These are phyloP conservation scores for Cavenderia fasciculata DNA, from an alignment of 78 protist species.

Conservation along the genomic window DNA sequence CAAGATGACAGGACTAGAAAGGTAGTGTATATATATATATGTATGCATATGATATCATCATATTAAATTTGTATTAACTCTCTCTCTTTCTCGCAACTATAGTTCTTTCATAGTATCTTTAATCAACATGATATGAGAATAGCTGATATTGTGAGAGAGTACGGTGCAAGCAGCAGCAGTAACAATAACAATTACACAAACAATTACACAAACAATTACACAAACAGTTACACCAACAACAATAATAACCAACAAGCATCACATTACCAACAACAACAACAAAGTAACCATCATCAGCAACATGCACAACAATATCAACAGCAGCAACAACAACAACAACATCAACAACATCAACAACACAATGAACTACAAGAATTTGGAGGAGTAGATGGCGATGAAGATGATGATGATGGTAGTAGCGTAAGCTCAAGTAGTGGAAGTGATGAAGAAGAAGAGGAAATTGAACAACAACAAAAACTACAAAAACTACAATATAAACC, in stretches of 20 bases:
- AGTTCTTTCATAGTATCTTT: too few relatives aligned
- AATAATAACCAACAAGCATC: background rate
- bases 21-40: too few relatives aligned
- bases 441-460: background rate
- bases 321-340: constrained; percentile 17
- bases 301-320: background rate
- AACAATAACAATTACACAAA: background rate
- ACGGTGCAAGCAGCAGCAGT: background rate
- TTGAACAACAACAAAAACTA: background rate
- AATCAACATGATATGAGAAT: too few relatives aligned
- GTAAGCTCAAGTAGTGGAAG: background rate
- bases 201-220: background rate
- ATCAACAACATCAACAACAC: background rate
- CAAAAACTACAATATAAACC: background rate
- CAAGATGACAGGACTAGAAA: too few relatives aligned
- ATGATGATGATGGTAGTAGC: too few relatives aligned
- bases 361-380: constrained; percentile 5
- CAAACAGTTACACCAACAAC: background rate
- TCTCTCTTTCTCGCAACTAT: too few relatives aligned
- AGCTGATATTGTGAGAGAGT: too few relatives aligned
- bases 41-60: too few relatives aligned
- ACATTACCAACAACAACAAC: constrained; percentile 1
- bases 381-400: constrained; percentile 21
- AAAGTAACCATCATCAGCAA: background rate
- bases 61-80: too few relatives aligned